These are phyloP conservation scores for Coniella lustricola DNA, from an alignment of 2,329 filamentous ascomycete genomes.

Conservation along the genomic window DNA sequence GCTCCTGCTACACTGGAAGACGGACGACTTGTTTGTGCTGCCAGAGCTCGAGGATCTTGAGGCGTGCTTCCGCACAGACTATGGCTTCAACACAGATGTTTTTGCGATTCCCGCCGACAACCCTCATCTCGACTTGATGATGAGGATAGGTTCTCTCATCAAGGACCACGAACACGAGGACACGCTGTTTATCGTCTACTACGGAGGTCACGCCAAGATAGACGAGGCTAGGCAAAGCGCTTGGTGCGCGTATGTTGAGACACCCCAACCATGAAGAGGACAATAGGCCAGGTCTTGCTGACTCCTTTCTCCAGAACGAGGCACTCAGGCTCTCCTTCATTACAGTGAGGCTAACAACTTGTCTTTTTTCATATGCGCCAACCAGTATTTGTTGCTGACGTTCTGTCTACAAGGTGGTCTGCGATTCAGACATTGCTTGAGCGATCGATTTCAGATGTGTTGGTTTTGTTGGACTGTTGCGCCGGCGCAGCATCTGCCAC, in stretches of 20 bases:
- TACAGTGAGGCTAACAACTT: constrained; percentile 36
- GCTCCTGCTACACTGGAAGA: constrained; percentile 50
- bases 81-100: constrained; percentile 49
- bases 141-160: constrained; percentile 49
- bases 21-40: constrained; percentile 51
- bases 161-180: constrained; percentile 49
- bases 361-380: neutral
- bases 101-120: constrained; percentile 53
- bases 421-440: constrained; percentile 54
- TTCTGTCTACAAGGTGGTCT: constrained; percentile 41
- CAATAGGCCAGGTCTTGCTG: constrained; percentile 29
- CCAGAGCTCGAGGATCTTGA: constrained; percentile 51
- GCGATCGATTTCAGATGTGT: constrained; percentile 48
- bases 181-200: constrained; percentile 52
- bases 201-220: constrained; percentile 53
- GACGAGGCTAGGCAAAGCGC: constrained; percentile 54
- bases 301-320: constrained; percentile 30
- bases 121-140: constrained; percentile 51
- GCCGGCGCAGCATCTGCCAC: constrained; percentile 54
- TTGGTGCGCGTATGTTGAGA: constrained; percentile 39
- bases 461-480: constrained; percentile 54
- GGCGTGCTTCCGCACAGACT: constrained; percentile 47
- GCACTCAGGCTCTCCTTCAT: constrained; percentile 44
- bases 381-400: constrained; percentile 7
- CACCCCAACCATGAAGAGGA: neutral